These are phyloP conservation scores for Epithemia pelagica DNA, from an alignment of 108 stramenopile genomes.

Conservation along the genomic window DNA sequence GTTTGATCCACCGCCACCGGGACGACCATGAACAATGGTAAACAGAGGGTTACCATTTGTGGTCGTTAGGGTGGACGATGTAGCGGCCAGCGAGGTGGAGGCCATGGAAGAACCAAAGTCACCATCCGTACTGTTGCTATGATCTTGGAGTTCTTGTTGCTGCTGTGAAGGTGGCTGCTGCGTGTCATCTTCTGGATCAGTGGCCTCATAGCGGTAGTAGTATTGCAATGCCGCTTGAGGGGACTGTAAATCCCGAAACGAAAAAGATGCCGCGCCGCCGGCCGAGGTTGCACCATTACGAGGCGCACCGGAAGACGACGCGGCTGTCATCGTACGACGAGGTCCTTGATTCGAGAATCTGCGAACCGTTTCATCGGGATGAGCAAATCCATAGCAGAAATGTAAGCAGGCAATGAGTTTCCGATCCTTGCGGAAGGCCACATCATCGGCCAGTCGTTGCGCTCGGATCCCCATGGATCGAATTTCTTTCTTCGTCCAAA, in stretches of 20 bases:
- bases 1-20: neutral
- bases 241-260: neutral
- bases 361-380: neutral
- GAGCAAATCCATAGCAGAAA: neutral
- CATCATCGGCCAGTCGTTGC: neutral
- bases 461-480: neutral
- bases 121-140: neutral
- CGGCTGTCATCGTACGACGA: neutral
- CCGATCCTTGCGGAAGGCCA: neutral
- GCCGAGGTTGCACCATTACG: neutral
- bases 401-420: neutral
- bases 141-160: neutral
- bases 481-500: neutral
- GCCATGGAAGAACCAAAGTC: neutral
- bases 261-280: too few relatives aligned
- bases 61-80: neutral
- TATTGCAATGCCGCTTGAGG: neutral
- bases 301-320: neutral
- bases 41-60: neutral
- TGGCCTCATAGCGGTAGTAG: neutral
- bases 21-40: neutral
- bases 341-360: neutral
- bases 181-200: neutral
- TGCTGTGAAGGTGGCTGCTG: neutral
- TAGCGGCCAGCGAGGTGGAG: too few relatives aligned